phyloP scores from a whole-genome alignment of 2,329 filamentous ascomycete species.

The Thelonectria rubi region DNA sequence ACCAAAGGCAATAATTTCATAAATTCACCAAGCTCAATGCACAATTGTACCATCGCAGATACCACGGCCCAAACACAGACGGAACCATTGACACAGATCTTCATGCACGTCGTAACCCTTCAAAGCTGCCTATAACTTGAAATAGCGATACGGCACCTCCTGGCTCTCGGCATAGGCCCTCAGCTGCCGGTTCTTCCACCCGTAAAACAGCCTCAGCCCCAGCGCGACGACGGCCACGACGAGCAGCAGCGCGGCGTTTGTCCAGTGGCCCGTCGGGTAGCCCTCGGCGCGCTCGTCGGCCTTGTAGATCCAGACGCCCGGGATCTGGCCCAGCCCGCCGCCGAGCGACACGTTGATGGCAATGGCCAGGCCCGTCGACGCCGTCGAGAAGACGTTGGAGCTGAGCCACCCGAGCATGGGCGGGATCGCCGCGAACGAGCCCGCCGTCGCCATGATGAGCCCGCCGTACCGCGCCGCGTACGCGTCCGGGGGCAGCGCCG shows the following conservation, averaged over 20 bases:
- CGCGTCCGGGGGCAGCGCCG: constrained; percentile 66
- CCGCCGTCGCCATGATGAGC: constrained; percentile 72
- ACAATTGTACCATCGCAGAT: too few species aligned
- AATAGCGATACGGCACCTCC: constrained; percentile 50
- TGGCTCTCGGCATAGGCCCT: constrained; percentile 42
- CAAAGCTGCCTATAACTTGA: constrained; percentile 47
- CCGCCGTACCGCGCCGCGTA: constrained; percentile 73
- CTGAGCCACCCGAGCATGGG: constrained; percentile 76
- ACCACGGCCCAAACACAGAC: too few species aligned
- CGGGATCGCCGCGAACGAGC: constrained; percentile 74
- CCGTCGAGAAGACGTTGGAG: constrained; percentile 72
- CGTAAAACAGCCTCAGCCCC: constrained; percentile 65
- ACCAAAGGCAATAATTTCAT: too few species aligned
- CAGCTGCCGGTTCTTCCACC: constrained; percentile 53
- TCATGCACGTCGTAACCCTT: not conserved
- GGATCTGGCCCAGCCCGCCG: constrained; percentile 75
- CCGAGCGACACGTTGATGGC: constrained; percentile 74
- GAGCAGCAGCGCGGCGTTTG: constrained; percentile 67
- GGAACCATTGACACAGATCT: not conserved
- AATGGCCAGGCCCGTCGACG: constrained; percentile 72
- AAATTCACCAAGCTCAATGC: too few species aligned
- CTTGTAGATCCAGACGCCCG: constrained; percentile 79
- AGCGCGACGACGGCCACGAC: constrained; percentile 66
- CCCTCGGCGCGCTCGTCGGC: constrained; percentile 65
- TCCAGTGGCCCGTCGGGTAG: constrained; percentile 77